Evolutionary conservation across 2,329 filamentous ascomycete species (phyloP).

Genomic region (Cladosporium colombiae): DNA sequence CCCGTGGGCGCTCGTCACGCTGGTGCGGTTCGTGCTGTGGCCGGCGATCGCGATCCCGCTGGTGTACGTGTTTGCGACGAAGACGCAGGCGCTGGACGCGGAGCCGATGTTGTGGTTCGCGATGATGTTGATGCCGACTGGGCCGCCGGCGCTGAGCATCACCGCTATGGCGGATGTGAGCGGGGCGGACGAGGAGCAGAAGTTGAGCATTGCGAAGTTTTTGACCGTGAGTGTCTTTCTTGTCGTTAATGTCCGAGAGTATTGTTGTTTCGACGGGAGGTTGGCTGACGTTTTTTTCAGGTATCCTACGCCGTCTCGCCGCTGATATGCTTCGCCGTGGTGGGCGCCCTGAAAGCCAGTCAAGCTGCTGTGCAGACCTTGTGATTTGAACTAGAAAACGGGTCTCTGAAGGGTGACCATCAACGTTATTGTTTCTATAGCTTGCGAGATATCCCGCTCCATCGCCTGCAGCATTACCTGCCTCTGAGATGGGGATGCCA

Average conservation of each 20-base stretch:
- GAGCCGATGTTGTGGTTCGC: conserved; percentile 69
- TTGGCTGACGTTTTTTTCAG: conserved; percentile 25
- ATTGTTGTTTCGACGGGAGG: not conserved
- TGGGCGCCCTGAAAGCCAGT: conserved; percentile 45
- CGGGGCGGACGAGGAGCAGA: conserved; percentile 48
- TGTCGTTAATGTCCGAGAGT: too few relatives aligned
- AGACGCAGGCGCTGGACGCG: conserved; percentile 52
- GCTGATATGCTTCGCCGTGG: conserved; percentile 47
- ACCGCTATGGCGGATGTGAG: conserved; percentile 54
- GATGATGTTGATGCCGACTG: conserved; percentile 61
- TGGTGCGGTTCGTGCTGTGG: conserved; percentile 63
- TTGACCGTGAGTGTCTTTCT: conserved; percentile 51
- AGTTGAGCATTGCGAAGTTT: conserved; percentile 57
- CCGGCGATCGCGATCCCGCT: conserved; percentile 52
- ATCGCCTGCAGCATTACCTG: too few relatives aligned
- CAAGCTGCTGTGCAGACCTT: conserved; percentile 33
- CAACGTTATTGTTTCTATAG: too few relatives aligned
- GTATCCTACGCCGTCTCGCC: conserved; percentile 47
- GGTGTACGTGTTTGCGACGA: conserved; percentile 57
- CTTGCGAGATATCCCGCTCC: too few relatives aligned
- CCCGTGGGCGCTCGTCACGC: conserved; percentile 54
- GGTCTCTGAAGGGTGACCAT: too few relatives aligned
- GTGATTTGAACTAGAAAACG: too few relatives aligned
- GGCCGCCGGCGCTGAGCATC: conserved; percentile 57
- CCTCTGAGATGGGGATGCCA: too few relatives aligned